Conservation (phyloP, 768 basidiomycete genomes). For the Lentinula sp. region DNA sequence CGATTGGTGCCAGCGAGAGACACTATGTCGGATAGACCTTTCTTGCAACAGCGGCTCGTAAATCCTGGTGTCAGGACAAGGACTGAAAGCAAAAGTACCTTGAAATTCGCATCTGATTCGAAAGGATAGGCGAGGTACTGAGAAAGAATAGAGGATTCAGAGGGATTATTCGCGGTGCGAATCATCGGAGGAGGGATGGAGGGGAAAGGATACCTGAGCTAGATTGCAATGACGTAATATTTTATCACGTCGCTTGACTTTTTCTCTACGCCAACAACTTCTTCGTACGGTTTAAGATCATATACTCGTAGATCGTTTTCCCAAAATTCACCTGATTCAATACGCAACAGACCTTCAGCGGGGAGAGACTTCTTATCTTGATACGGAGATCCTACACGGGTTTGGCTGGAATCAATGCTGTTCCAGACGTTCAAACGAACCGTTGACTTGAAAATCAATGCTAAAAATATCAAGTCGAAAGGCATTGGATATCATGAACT, state of each 20-base stretch:
- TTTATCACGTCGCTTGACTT: too few relatives aligned
- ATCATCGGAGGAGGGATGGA: too few relatives aligned
- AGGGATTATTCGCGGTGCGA: background rate
- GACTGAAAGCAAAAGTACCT: slow-evolving; percentile 33
- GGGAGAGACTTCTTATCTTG: background rate
- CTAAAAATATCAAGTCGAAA: slow-evolving; percentile 2
- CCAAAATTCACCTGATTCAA: too few relatives aligned
- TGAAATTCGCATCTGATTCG: slow-evolving; percentile 48
- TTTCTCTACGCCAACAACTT: too few relatives aligned
- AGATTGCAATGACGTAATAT: too few relatives aligned
- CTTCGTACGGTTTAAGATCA: too few relatives aligned
- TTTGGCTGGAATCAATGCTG: slow-evolving; percentile 13
- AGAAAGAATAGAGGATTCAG: background rate
- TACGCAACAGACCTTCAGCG: too few relatives aligned
- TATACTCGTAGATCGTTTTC: too few relatives aligned
- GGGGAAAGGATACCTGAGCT: too few relatives aligned
- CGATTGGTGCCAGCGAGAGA: slow-evolving; percentile 22
- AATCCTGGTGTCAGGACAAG: background rate
- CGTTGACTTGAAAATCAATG: slow-evolving; percentile 9
- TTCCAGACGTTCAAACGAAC: slow-evolving; percentile 11
- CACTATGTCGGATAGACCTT: slow-evolving; percentile 58
- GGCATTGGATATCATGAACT: slow-evolving; percentile 10
- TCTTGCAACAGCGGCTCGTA: slow-evolving; percentile 33
- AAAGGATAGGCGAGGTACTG: slow-evolving; percentile 45
- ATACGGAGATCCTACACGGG: slow-evolving; percentile 5